Base-by-base conservation (phyloP, 805 yeast genomes). In the Candida orba region DNA sequence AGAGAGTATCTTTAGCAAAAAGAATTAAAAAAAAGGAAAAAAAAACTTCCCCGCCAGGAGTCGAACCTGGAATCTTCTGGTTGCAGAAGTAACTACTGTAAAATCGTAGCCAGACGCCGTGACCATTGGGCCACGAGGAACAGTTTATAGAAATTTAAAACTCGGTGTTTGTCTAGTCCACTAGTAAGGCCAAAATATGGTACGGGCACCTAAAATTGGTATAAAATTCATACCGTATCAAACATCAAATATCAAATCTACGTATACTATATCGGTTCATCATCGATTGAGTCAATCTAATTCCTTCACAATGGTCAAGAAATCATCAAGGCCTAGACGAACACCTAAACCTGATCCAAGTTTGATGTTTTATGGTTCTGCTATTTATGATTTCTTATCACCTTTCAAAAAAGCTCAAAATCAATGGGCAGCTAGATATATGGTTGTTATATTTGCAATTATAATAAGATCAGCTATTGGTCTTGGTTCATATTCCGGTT, bases 391-490 rank as follows among this genome's bases (percentile, higher is more conserved):
- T 55, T 79, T 88, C 52, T 64, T 89, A n/a, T 75, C 76, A 20
- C 85, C 87, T 10, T 89, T 88, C 59, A 79, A 79, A 53, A 78
- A 81, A 37, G 90, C 91, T 0, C 86, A 81, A 30, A 85, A 83
- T 55, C 96, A 88, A 69, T 90, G 96, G 96, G 81, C 85, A 6
- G 91, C 93, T 0, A 68, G 93, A 41, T 86, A 87, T 60, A 77
- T 87, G 37, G 75, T 85, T 23, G 71, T 85, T 4, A 64, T 85
- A 40, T 76, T 85, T 47, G 87, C 95, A 2, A 62, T 90, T 5
- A 76, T 91, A 10, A 72, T 89, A 3, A 72, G 95, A 50, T 74
- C 86, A 42, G 95, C 95, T 1, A 81, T 91, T 20, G 96, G 96
- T 0, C 68, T 90, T 32, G 99, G 98, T 1, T 74, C 88, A 5